Evolutionary conservation across 306 rosid genomes (phyloP), one percentile per base, ranked within the genome.

Genomic region (Prunus salicina): DNA sequence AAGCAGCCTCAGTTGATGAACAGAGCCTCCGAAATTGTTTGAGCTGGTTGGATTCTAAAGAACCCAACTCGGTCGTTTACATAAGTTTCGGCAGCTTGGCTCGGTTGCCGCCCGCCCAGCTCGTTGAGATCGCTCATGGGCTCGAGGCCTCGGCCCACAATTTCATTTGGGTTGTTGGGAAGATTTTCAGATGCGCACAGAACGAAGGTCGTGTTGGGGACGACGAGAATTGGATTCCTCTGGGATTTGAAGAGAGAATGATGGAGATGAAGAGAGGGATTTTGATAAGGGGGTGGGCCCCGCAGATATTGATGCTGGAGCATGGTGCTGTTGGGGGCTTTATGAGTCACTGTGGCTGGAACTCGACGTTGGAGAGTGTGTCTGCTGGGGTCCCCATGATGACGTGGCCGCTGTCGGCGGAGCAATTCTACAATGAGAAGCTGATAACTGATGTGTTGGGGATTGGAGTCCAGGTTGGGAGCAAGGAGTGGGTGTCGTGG

Each of bases 281-380:
- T 81, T 72, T 91, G 12, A 19, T 89, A 6, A 83, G 87, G 77
- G 94, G 93, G 0, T 91, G 91, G 94, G 94, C 87, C 0, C 94
- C 97, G 0, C 95, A 91, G 68, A 15, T 91, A 5, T 41, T 85
- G 85, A 88, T 92, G 22, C 61, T 90, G 66, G 92, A 88, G 20
- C 92, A 88, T n/a, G 64, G 2, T 3, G 82, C 88, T 0, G 70
- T 89, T 2, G 90, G 89, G 22, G 97, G 93, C 46, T 92, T 88
- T 28, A 55, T 92, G 86, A 92, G 93, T 0, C 96, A 92, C 25
- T 89, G 93, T 28, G 96, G 97, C 4, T 92, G 97, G 96, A 92
- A 92, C 46, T 92, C 97, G 3, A 84, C 87, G 6, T 5, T 90
- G 77, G 97, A 92, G 77, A 84, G 89, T 3, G 64, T 88, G 41